Evolutionary conservation across 257 asterid species (phyloP).

Genomic region (Capsicum rhomboideum): DNA sequence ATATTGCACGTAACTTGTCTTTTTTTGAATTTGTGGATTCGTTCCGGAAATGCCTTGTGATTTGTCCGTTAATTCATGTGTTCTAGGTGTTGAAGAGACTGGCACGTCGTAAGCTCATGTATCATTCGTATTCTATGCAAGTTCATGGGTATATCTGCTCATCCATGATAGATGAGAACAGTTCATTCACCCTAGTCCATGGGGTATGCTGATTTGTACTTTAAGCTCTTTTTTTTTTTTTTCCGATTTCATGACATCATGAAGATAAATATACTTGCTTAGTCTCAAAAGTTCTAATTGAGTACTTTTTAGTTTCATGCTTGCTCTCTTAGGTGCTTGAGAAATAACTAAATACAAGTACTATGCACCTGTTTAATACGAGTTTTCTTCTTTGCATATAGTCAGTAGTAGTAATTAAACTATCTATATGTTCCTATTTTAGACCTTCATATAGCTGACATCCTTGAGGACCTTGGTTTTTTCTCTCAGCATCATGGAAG

Average conservation of each 20-base stretch:
- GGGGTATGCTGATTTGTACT: conserved; percentile 50
- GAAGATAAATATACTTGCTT: background rate
- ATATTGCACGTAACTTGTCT: background rate
- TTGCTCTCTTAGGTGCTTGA: background rate
- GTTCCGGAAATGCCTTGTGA: background rate
- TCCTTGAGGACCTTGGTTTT: conserved; percentile 1
- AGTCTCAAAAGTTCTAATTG: background rate
- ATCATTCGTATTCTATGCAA: conserved; percentile 88
- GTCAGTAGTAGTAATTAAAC: background rate
- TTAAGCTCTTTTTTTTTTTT: background rate
- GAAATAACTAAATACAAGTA: background rate
- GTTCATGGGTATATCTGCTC: conserved; percentile 88
- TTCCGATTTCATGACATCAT: background rate
- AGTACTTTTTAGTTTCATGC: background rate
- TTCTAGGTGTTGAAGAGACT: conserved; percentile 77
- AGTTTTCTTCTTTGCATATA: background rate
- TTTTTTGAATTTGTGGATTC: background rate
- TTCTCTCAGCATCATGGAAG: conserved; percentile 78
- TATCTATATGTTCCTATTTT: background rate
- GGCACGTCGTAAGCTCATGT: conserved; percentile 56
- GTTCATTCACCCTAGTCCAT: conserved; percentile 75
- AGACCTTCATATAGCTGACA: background rate
- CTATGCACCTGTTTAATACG: background rate
- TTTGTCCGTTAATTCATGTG: background rate
- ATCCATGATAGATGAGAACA: conserved; percentile 42